Percentiles rank a stretch among this genome's conserved stretches.
phyloP scores from a whole-genome alignment of 495 filamentous ascomycete species.

The Schizothecium vesticola region DNA sequence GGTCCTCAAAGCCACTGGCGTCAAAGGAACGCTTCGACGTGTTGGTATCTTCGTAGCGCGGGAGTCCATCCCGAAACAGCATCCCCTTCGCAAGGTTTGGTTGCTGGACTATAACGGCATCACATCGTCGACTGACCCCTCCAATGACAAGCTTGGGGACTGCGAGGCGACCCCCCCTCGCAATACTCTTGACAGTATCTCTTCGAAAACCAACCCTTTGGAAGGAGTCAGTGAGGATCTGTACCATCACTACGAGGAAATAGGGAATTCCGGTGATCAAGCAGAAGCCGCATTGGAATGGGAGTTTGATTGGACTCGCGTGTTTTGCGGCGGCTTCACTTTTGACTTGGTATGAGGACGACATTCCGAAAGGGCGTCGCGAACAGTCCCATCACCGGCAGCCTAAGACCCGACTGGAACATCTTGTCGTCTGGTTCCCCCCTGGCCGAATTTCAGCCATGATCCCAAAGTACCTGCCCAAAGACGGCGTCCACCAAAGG shows the following conservation, averaged over 20 bases:
- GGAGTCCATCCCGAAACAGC: too few relatives aligned
- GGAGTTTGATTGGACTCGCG: neutral
- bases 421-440: neutral
- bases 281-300: neutral
- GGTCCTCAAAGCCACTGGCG: neutral
- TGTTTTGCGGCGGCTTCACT: neutral
- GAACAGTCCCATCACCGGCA: too few relatives aligned
- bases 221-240: neutral
- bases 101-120: neutral
- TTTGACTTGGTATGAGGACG: neutral
- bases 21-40: neutral
- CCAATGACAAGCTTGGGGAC: too few relatives aligned
- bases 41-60: neutral
- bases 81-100: neutral
- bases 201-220: neutral
- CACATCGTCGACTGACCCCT: too few relatives aligned
- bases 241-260: neutral
- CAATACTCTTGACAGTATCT: too few relatives aligned
- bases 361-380: too few relatives aligned
- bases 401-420: too few relatives aligned
- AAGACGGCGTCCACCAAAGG: too few relatives aligned
- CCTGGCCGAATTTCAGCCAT: neutral
- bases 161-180: too few relatives aligned
- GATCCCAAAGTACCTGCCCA: neutral
- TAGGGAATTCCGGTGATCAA: neutral